Percentiles rank a stretch among this genome's conserved stretches.
These are phyloP conservation scores for Beauveria bassiana DNA, from an alignment of 2,329 filamentous ascomycete species.

Conservation along the genomic window DNA sequence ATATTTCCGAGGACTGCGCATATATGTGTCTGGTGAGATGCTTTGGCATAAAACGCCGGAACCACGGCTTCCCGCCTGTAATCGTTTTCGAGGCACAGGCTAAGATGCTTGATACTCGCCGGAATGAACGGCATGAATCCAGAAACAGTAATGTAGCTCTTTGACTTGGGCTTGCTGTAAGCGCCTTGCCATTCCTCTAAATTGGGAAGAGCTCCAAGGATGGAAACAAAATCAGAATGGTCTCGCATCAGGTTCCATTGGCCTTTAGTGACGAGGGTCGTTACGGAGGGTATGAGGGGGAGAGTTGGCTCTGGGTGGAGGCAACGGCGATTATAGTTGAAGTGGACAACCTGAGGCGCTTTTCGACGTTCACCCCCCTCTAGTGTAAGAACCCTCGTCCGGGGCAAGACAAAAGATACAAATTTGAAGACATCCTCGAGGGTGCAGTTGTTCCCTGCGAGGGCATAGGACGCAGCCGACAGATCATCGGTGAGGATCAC, in stretches of 20 bases:
- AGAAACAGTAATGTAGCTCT: slow-evolving; percentile 64
- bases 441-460: slow-evolving; percentile 59
- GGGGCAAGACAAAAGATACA: slow-evolving; percentile 49
- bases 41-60: slow-evolving; percentile 53
- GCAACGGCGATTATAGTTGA: slow-evolving; percentile 15
- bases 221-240: slow-evolving; percentile 52
- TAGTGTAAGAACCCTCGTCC: slow-evolving; percentile 59
- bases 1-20: slow-evolving; percentile 56
- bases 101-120: slow-evolving; percentile 51
- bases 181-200: slow-evolving; percentile 56
- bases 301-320: slow-evolving; percentile 23
- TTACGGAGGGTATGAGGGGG: slow-evolving; percentile 46
- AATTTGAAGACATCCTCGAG: slow-evolving; percentile 63
- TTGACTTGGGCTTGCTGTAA: slow-evolving; percentile 65
- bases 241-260: slow-evolving; percentile 70
- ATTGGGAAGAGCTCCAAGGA: slow-evolving; percentile 57
- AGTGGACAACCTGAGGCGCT: slow-evolving; percentile 53
- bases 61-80: slow-evolving; percentile 57
- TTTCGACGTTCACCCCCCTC: slow-evolving; percentile 74
- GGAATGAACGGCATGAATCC: slow-evolving; percentile 53
- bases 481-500: slow-evolving; percentile 48
- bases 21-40: slow-evolving; percentile 53
- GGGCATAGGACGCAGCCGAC: slow-evolving; percentile 49
- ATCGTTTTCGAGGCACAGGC: slow-evolving; percentile 64
- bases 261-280: slow-evolving; percentile 63